Conservation (phyloP, 192 early-diverging fungal species). For the Glomus cerebriforme region DNA sequence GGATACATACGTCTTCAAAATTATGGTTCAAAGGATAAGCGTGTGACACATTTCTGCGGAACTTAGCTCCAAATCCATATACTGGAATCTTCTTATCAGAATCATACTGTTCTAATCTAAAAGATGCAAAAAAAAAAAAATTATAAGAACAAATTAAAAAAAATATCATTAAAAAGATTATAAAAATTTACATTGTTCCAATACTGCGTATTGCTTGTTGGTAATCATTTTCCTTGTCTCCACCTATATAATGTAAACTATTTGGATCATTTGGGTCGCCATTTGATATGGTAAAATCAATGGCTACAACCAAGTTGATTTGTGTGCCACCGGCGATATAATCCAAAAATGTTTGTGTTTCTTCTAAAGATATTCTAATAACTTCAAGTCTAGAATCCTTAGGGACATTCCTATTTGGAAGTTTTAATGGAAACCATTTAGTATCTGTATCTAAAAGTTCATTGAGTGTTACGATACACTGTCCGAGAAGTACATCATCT, state of each 20-base stretch:
- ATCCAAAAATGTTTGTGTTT: slow-evolving; percentile 52
- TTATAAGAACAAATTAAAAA: neutral
- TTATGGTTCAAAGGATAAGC: slow-evolving; percentile 52
- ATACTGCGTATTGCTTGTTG: slow-evolving; percentile 51
- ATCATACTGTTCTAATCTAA: slow-evolving; percentile 49
- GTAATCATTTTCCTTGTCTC: slow-evolving; percentile 48
- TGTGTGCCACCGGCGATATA: slow-evolving; percentile 51
- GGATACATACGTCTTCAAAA: slow-evolving; percentile 33
- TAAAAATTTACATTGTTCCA: slow-evolving; percentile 36
- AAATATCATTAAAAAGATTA: neutral
- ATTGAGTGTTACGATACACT: too few species aligned
- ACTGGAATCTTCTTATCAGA: slow-evolving; percentile 50
- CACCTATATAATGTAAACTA: slow-evolving; percentile 49
- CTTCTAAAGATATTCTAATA: too few species aligned
- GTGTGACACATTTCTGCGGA: slow-evolving; percentile 44
- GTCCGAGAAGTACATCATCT: too few species aligned
- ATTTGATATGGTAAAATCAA: slow-evolving; percentile 60
- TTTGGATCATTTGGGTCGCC: slow-evolving; percentile 49
- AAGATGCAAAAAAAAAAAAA: neutral
- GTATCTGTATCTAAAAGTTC: too few species aligned
- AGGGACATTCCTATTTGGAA: too few species aligned
- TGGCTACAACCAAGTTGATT: slow-evolving; percentile 46
- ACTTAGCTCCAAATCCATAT: slow-evolving; percentile 56
- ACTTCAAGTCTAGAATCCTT: too few species aligned
- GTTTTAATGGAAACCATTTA: too few species aligned